phyloP scores from a whole-genome alignment of 441 rosid species.

The Euphorbia schlechtendalii region DNA sequence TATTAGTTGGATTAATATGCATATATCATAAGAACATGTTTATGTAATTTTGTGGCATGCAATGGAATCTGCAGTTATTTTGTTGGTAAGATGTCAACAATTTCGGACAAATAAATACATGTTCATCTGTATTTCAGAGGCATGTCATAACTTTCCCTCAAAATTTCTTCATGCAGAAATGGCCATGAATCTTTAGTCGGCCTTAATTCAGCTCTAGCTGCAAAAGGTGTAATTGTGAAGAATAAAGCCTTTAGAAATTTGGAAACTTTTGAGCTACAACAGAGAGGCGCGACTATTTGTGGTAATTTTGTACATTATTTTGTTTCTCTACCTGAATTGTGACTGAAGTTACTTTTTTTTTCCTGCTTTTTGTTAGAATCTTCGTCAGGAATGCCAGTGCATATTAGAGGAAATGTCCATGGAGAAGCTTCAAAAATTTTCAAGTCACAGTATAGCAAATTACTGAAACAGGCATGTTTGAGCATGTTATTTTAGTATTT shows the following conservation, averaged over 20 bases:
- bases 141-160: not conserved
- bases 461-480: conserved; percentile 33
- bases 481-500: not conserved
- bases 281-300: conserved; percentile 30
- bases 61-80: not conserved
- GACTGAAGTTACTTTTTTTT: conserved; percentile 1
- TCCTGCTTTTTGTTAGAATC: conserved; percentile 17
- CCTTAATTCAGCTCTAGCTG: conserved; percentile 35
- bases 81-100: not conserved
- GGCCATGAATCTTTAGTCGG: conserved; percentile 25
- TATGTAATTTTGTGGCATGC: not conserved
- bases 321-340: not conserved
- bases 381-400: conserved; percentile 29
- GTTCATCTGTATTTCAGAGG: not conserved
- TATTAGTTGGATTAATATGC: not conserved
- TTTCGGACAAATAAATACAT: not conserved
- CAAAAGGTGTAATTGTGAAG: conserved; percentile 32
- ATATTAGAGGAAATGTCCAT: conserved; percentile 28
- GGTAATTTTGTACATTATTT: conserved; percentile 17
- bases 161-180: conserved; percentile 16
- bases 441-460: conserved; percentile 29
- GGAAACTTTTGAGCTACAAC: conserved; percentile 25
- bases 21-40: not conserved
- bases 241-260: conserved; percentile 33
- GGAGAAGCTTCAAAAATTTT: conserved; percentile 28